These are phyloP conservation scores for Hippophae tibetana DNA, from an alignment of 306 rosid species.

Conservation along the genomic window DNA sequence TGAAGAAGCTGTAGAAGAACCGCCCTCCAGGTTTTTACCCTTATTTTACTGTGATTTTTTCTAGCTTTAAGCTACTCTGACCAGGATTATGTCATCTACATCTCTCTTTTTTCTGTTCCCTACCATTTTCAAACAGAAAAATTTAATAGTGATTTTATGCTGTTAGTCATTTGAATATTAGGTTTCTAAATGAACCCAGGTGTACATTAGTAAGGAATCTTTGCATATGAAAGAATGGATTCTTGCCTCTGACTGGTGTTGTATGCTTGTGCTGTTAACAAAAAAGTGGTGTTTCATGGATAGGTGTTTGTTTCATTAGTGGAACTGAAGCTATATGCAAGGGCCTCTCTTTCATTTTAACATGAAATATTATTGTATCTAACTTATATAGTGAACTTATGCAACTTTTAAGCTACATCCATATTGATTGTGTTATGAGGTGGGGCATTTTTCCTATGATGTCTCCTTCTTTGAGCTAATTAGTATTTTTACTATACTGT, in stretches of 20 bases:
- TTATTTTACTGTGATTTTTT: constrained; percentile 3
- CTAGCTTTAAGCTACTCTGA: neutral
- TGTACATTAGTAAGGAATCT: neutral
- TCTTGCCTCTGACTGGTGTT: constrained; percentile 2
- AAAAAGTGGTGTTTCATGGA: neutral
- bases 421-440: neutral
- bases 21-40: constrained; percentile 53
- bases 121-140: no score
- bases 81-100: constrained; percentile 5
- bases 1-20: constrained; percentile 64
- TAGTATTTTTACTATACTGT: neutral
- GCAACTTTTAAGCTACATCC: no score
- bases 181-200: neutral
- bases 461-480: neutral
- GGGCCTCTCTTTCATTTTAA: neutral
- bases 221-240: neutral
- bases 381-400: no score
- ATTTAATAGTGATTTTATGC: neutral
- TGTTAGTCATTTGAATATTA: neutral
- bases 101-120: neutral
- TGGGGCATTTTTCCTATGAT: constrained; percentile 2
- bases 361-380: no score
- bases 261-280: neutral
- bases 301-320: neutral
- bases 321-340: neutral